Base-by-base conservation (phyloP, 768 basidiomycete genomes). In the Tylopilus sp. region DNA sequence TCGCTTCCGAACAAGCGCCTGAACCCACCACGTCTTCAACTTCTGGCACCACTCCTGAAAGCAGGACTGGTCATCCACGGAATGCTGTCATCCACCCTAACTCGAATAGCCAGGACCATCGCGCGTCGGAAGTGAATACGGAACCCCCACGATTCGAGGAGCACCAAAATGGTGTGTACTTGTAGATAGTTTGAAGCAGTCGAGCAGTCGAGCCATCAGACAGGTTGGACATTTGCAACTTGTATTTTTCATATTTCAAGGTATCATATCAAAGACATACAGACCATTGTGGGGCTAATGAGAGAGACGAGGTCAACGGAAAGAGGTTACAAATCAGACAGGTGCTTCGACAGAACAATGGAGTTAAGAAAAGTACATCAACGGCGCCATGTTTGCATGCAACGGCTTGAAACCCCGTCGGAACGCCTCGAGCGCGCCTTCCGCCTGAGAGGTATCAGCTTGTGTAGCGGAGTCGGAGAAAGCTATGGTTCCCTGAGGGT, bases 401-500 rank as follows among this genome's bases (percentile, higher is more conserved):
- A 86, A 65, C 0, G 79, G 81, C 63, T 72, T 81, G 72, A 85
- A 89, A 3, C 67, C 72, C 6, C 71, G 68, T 53, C 71, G 73
- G 74, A 72, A 86, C 1, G 71, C 71, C 39, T 79, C 77, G 4
- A 82, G 69, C 17, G 72, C 66, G 4, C 68, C 63, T 21, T 75
- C 74, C 0, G 70, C 73, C 48, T 72, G 69, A 1, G 65, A 66
- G 1, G 73, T 69, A 53, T 77, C 76, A 17, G 58, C 61, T 25
- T 78, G 73, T 2, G 80, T 81, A n/a, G 73, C 77, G 0, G 79
- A 74, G 12, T 86, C 86, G 0, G 82, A 80, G 53, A 85, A 75
- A 57, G 84, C 79, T 0, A 88, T 56, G 6, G 69, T 64, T n/a
- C 71, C 72, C 18, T 75, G 70, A 1, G 89, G 88, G 51, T 84